These are phyloP conservation scores for Pichia kudriavzevii DNA, from an alignment of 1,139 yeast genomes.

Conservation along the genomic window DNA sequence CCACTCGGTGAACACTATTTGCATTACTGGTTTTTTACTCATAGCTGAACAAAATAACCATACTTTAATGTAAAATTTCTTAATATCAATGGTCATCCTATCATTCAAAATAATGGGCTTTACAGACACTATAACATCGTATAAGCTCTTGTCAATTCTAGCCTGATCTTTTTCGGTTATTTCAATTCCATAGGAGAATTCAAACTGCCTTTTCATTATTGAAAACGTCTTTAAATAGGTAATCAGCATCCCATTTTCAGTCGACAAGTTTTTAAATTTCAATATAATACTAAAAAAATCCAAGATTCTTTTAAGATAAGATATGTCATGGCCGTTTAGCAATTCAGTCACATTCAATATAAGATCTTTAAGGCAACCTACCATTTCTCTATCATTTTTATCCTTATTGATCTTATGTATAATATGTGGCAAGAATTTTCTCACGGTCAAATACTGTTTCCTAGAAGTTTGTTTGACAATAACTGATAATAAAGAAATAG, in stretches of 20 bases:
- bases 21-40: constrained; percentile 11
- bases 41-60: constrained; percentile 11
- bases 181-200: constrained; percentile 7
- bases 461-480: constrained; percentile 11
- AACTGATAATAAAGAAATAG: constrained; percentile 10
- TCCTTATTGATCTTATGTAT: constrained; percentile 15
- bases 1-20: constrained; percentile 25
- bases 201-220: constrained; percentile 8
- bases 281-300: constrained; percentile 13
- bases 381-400: constrained; percentile 4
- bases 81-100: too few species aligned
- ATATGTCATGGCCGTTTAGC: constrained; percentile 12
- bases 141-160: constrained; percentile 8
- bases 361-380: constrained; percentile 6
- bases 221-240: constrained; percentile 3
- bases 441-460: constrained; percentile 18
- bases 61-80: constrained; percentile 4
- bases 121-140: constrained; percentile 3
- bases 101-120: too few species aligned
- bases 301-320: constrained; percentile 11
- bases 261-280: constrained; percentile 1
- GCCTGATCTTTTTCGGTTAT: constrained; percentile 6
- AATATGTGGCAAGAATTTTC: constrained; percentile 15
- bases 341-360: constrained; percentile 5
- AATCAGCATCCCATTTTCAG: neutral